These are phyloP conservation scores for Lachnellula occidentalis DNA, from an alignment of 2,329 filamentous ascomycete genomes.

Conservation along the genomic window DNA sequence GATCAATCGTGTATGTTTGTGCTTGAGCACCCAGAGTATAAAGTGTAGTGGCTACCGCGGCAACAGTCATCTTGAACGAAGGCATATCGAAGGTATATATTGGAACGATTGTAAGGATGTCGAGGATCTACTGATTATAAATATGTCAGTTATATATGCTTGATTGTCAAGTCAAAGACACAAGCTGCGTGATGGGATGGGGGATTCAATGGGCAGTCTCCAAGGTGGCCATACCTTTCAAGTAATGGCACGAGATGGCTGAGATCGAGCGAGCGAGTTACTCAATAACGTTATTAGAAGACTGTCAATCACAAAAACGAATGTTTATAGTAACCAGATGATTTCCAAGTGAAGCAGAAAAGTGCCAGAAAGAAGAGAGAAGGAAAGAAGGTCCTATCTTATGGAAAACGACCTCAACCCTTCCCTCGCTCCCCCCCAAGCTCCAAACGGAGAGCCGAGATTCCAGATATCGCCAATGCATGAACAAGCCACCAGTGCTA, in stretches of 20 bases:
- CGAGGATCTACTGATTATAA: background rate
- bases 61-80: conserved; percentile 40
- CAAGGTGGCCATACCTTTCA: conserved; percentile 3
- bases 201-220: background rate
- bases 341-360: background rate
- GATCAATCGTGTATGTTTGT: conserved; percentile 56
- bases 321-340: conserved; percentile 1
- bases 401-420: conserved; percentile 1
- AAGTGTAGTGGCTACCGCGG: conserved; percentile 47
- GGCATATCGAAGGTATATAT: conserved; percentile 39
- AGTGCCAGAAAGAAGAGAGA: background rate
- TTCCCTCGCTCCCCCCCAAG: conserved; percentile 11
- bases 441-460: conserved; percentile 10
- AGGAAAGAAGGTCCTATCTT: conserved; percentile 5
- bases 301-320: conserved; percentile 8
- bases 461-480: conserved; percentile 8
- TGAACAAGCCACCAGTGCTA: conserved; percentile 7
- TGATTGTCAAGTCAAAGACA: background rate
- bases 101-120: background rate
- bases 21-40: conserved; percentile 37
- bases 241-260: conserved; percentile 2
- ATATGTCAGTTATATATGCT: conserved; percentile 1
- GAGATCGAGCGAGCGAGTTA: conserved; percentile 14
- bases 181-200: background rate
- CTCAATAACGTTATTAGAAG: conserved; percentile 7